Conservation (phyloP, 1,284 basidiomycete genomes). For the Ceratobasidium sp. region DNA sequence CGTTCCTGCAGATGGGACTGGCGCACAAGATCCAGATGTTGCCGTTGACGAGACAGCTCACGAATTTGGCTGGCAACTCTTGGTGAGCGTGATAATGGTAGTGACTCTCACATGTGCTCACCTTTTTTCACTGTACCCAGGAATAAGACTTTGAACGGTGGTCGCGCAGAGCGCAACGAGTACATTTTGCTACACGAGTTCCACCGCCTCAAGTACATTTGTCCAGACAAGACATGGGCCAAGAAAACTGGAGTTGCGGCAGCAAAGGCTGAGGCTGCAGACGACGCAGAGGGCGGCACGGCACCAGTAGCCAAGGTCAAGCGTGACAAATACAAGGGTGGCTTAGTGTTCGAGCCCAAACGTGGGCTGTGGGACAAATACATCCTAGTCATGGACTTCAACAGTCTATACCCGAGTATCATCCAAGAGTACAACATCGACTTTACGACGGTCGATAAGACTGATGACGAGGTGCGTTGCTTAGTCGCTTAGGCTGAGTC, state of each 20-base stretch:
- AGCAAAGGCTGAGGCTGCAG: constrained; percentile 71
- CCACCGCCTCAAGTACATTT: constrained; percentile 94
- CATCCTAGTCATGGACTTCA: constrained; percentile 99
- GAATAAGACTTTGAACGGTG: constrained; percentile 95
- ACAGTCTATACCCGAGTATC: constrained; percentile 98
- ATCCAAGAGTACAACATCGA: constrained; percentile 99
- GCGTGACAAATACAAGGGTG: constrained; percentile 98
- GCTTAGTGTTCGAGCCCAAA: constrained; percentile 97
- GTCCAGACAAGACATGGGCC: constrained; percentile 92
- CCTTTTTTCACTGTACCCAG: constrained; percentile 58
- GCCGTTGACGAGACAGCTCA: constrained; percentile 91
- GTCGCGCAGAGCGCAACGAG: constrained; percentile 97
- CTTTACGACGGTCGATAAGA: constrained; percentile 92
- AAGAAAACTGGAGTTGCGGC: constrained; percentile 69
- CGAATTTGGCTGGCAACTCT: constrained; percentile 96
- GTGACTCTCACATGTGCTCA: constrained; percentile 31
- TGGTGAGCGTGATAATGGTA: constrained; percentile 68
- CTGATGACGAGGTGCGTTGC: constrained; percentile 67
- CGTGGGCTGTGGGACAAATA: constrained; percentile 96
- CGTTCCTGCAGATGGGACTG: constrained; percentile 96
- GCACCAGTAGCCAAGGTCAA: constrained; percentile 67
- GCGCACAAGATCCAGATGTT: constrained; percentile 90
- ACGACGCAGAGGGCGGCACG: constrained; percentile 60
- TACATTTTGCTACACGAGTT: constrained; percentile 99
- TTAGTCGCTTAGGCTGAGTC: constrained; percentile 14